These are phyloP conservation scores for Fusarium tjaetaba DNA, from an alignment of 2,329 filamentous ascomycete genomes.

Conservation along the genomic window DNA sequence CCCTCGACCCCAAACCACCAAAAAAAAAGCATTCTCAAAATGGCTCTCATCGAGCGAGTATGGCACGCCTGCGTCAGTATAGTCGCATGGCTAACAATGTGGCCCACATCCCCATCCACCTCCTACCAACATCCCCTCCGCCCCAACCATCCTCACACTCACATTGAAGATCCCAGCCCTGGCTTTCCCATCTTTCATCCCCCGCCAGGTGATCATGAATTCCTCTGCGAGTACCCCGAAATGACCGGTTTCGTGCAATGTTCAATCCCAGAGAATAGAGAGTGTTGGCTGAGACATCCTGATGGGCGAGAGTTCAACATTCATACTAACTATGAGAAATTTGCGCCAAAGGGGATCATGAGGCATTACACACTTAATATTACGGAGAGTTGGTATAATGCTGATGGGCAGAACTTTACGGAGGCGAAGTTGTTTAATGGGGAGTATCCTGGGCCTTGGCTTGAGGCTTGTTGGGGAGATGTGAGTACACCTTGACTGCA, in stretches of 20 bases:
- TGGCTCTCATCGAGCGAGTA: constrained; percentile 31
- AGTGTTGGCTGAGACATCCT: constrained; percentile 42
- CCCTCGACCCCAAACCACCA: neutral
- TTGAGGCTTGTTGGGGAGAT: constrained; percentile 46
- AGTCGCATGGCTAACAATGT: constrained; percentile 34
- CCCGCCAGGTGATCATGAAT: constrained; percentile 25
- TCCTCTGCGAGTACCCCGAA: constrained; percentile 40
- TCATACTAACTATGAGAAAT: constrained; percentile 42
- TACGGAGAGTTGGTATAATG: constrained; percentile 26
- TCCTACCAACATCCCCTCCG: constrained; percentile 23
- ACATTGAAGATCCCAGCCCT: neutral
- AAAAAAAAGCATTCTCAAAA: neutral
- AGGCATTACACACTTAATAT: constrained; percentile 38
- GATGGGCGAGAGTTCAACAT: constrained; percentile 40
- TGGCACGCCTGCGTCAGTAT: constrained; percentile 33
- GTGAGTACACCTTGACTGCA: neutral
- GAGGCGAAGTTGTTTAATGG: constrained; percentile 42
- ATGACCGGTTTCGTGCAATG: constrained; percentile 41
- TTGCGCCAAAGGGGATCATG: constrained; percentile 29
- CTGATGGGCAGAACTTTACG: constrained; percentile 35
- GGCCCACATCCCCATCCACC: constrained; percentile 4
- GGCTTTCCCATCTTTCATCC: constrained; percentile 21
- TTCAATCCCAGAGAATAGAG: constrained; percentile 37
- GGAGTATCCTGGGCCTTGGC: constrained; percentile 42
- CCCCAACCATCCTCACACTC: neutral